Evolutionary conservation across 2,329 filamentous ascomycete genomes (phyloP), one percentile per base, ranked within the genome.

Genomic region (Paracamarosporium sp.): DNA sequence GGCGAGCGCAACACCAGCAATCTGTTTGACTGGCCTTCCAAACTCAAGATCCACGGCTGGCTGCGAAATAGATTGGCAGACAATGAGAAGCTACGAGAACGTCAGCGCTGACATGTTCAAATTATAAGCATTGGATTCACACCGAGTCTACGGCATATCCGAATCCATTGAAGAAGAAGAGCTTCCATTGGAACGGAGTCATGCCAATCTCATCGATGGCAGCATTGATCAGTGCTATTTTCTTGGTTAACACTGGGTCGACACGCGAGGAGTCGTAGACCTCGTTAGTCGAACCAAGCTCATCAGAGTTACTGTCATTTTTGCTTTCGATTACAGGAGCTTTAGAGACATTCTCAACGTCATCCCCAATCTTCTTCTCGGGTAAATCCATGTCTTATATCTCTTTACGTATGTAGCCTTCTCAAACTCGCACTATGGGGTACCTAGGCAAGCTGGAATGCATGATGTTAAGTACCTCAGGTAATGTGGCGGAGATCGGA

Each of bases 111-210:
- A 51, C 5, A 31, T 24, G 12, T 12, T 15, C 27, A 24, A 25
- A 30, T 20, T n/a, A 24, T 12, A 13, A 11, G 13, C 7, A 28
- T n/a, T 3, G 6, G 9, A 17, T 20, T 7, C 46, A 67, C 53
- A 66, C 59, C 15, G 63, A 67, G 57, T 71, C 69, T 11, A 68
- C 65, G 24, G 65, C 75, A 60, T 79, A 83, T 54, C 85, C 85
- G 61, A 88, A 88, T 6, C 86, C 86, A 62, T 87, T 88, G 45
- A 88, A 78, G 63, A 83, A 83, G 72, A 88, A 88, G 0, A 88
- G 76, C 70, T 87, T 87, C 69, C 80, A 79, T 61, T 88, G 86
- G 64, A 84, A 87, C 0, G 73, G 72, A 0, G 86, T 88, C 80
- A 85, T 86, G 12, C 86, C 86, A 59, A 88, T 86, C 63, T 88